phyloP scores from a whole-genome alignment of 192 early-diverging fungal genomes.

The Mycoemilia scoparia region DNA sequence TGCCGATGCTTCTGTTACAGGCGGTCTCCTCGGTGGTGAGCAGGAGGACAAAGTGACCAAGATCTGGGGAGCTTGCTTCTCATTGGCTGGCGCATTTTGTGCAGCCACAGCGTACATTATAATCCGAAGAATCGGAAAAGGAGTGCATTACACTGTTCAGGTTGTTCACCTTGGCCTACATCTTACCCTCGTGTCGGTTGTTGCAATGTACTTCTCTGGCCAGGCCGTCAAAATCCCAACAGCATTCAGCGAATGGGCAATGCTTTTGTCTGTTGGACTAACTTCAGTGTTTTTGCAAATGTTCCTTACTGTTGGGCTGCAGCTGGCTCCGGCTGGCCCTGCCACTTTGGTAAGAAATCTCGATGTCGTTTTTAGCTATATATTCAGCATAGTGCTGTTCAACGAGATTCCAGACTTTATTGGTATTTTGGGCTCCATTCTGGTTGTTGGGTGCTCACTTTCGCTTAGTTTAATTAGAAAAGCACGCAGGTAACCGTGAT shows the following conservation, averaged over 20 bases:
- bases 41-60: slow-evolving; percentile 2
- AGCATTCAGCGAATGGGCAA: slow-evolving; percentile 24
- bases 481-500: too few species aligned
- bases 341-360: slow-evolving; percentile 65
- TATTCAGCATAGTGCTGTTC: slow-evolving; percentile 50
- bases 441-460: slow-evolving; percentile 43
- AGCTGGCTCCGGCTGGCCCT: slow-evolving; percentile 51
- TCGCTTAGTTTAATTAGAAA: too few species aligned
- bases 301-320: slow-evolving; percentile 56
- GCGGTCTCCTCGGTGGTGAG: not conserved
- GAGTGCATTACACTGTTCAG: slow-evolving; percentile 57
- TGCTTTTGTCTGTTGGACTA: slow-evolving; percentile 31
- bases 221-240: slow-evolving; percentile 10
- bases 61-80: slow-evolving; percentile 23
- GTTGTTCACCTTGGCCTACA: slow-evolving; percentile 58
- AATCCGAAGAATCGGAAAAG: slow-evolving; percentile 51
- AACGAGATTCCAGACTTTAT: slow-evolving; percentile 39
- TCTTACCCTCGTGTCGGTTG: slow-evolving; percentile 30
- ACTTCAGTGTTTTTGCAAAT: slow-evolving; percentile 52
- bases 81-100: slow-evolving; percentile 39
- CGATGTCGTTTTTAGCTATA: slow-evolving; percentile 64
- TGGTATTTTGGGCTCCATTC: slow-evolving; percentile 34
- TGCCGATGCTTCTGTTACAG: not conserved
- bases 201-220: slow-evolving; percentile 17
- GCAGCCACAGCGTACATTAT: slow-evolving; percentile 46